Evolutionary conservation across 2,329 filamentous ascomycete genomes (phyloP), one percentile per base, ranked within the genome.

Genomic region (Cladosporium colombiae): DNA sequence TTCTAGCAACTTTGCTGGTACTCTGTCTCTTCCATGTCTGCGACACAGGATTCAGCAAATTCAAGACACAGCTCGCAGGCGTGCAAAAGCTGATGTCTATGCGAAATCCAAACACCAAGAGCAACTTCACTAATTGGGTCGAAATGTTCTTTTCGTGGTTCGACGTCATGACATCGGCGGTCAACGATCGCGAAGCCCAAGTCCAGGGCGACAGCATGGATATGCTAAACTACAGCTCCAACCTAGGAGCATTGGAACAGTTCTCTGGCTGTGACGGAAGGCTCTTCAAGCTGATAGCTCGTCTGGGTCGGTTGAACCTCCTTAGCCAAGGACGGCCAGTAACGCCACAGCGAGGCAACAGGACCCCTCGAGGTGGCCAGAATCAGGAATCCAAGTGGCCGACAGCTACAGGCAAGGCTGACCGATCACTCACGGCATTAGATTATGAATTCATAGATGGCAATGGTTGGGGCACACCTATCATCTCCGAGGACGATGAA

Each of bases 81-180:
- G 93, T 97, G 46, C 93, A 93, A 79, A 96, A 96, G 81, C 88
- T 98, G 35, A 85, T 97, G 13, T 86, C 89, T 4, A 86, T 97
- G 80, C 86, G 93, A 66, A 86, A 90, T 69, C 82, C 86, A 75
- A 79, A 84, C 75, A 73, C 88, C 73, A 77, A 86, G 55, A 82
- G 82, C 14, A 81, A 88, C 60, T 91, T 93, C 67, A 90, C 92
- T 66, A 87, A 89, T 14, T 97, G 93, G 93, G 94, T 97, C 81
- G 91, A 96, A 73, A 89, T 92, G 50, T 88, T 97, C 71, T 97
- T 97, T 74, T 95, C 92, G 37, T 96, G 94, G 84, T 96, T 96
- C 75, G 94, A 97, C 77, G 92, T 93, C 64, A 92, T 97, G 80
- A 93, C 92, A 0, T 92, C 92, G 46, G 93, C 91, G 62, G 92